Evolutionary conservation across 352 stramenopile genomes (phyloP).

Genomic region (Phytopythium cucurbitacearum): DNA sequence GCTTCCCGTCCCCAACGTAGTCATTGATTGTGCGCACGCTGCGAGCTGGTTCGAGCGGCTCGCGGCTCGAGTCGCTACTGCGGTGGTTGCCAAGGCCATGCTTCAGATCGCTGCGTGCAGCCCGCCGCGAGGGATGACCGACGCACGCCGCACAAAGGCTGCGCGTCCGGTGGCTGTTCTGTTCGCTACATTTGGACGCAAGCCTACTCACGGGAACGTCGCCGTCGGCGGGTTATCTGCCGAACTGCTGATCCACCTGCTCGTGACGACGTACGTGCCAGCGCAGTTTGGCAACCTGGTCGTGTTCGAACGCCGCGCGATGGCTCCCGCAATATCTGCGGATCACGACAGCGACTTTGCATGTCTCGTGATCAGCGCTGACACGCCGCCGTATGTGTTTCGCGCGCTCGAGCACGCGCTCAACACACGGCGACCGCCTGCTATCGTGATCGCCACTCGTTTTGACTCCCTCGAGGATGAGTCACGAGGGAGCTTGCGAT

Average conservation of each 20-base stretch:
- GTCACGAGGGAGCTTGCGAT: slow-evolving; percentile 22
- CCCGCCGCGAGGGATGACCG: slow-evolving; percentile 43
- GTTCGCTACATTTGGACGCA: slow-evolving; percentile 89
- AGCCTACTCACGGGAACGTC: slow-evolving; percentile 74
- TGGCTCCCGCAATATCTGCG: slow-evolving; percentile 37
- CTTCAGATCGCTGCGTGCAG: slow-evolving; percentile 70
- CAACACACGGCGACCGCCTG: slow-evolving; percentile 81
- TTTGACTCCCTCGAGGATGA: slow-evolving; percentile 10
- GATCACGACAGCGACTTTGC: slow-evolving; percentile 41
- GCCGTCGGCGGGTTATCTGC: slow-evolving; percentile 80
- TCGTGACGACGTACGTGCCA: slow-evolving; percentile 90
- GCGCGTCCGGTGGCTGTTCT: slow-evolving; percentile 77
- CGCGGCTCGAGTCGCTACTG: slow-evolving; percentile 38
- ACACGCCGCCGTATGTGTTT: slow-evolving; percentile 48
- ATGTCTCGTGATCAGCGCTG: slow-evolving; percentile 42
- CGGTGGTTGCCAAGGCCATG: slow-evolving; percentile 48
- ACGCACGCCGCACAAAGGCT: slow-evolving; percentile 75
- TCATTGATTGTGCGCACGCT: slow-evolving; percentile 56
- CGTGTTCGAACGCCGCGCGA: slow-evolving; percentile 72
- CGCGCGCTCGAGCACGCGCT: slow-evolving; percentile 85
- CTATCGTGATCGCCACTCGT: slow-evolving; percentile 65
- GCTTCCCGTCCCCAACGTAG: slow-evolving; percentile 62
- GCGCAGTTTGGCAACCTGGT: slow-evolving; percentile 92
- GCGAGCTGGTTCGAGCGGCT: slow-evolving; percentile 70
- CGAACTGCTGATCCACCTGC: slow-evolving; percentile 88